A percentile compares a stretch with the other conserved stretches of the same genome.
These are phyloP conservation scores for Byssothecium circinans DNA, from an alignment of 2,329 filamentous ascomycete genomes.

Conservation along the genomic window DNA sequence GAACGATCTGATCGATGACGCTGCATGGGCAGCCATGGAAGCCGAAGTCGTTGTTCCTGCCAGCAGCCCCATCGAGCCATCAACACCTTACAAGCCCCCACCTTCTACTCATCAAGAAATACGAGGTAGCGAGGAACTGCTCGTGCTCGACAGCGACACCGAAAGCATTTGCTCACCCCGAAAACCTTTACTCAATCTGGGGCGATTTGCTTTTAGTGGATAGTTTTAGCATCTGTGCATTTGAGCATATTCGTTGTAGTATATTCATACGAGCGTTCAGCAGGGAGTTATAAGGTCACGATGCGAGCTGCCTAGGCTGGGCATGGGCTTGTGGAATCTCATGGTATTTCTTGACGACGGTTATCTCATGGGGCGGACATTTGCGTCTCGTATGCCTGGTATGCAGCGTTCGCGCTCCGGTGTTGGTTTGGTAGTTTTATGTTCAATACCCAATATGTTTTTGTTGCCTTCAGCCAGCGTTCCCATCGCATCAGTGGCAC, in stretches of 20 bases:
- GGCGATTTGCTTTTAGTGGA: conserved; percentile 42
- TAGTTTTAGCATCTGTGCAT: conserved; percentile 11
- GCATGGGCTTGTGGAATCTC: too few species aligned
- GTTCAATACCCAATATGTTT: too few species aligned
- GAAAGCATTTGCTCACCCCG: conserved; percentile 41
- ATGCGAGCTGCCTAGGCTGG: too few species aligned
- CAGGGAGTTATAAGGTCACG: too few species aligned
- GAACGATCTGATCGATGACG: conserved; percentile 23
- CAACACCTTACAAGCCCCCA: conserved; percentile 24
- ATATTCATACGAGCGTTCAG: not conserved
- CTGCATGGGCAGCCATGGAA: conserved; percentile 31
- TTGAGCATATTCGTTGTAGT: conserved; percentile 4
- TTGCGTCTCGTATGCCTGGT: too few species aligned
- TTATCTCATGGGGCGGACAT: too few species aligned
- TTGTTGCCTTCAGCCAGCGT: too few species aligned
- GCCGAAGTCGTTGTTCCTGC: conserved; percentile 37
- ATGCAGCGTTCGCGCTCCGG: too few species aligned
- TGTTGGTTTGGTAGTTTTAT: too few species aligned
- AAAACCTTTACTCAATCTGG: conserved; percentile 42
- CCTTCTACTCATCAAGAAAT: conserved; percentile 20
- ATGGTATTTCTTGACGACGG: too few species aligned
- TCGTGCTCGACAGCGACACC: conserved; percentile 50
- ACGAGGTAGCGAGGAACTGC: conserved; percentile 52
- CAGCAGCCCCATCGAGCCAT: conserved; percentile 20
- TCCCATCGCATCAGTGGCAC: too few species aligned